Base-by-base conservation (phyloP, 1,284 basidiomycete species). In the Pholiota adiposa region DNA sequence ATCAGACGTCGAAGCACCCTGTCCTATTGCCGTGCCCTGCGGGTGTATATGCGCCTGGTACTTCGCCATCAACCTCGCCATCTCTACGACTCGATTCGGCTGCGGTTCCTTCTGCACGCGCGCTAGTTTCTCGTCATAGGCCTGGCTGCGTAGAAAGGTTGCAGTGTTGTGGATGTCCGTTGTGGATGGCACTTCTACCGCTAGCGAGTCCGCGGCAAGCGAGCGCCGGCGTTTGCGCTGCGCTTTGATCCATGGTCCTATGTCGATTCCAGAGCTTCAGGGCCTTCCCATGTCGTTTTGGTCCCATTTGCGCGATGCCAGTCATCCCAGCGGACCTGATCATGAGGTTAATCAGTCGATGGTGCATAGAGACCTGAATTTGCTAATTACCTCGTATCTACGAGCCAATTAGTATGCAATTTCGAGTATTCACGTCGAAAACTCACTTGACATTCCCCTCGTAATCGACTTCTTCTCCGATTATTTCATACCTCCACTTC, bases 61-160 rank as follows among this genome's bases (percentile, higher is more conserved):
- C 46, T 63, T 65, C 12, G 41, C 52, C 34, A 66, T 53, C 9
- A 66, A 25, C 19, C 62, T 61, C 0, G 33, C 50, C 61, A 70
- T 65, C 33, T 67, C 63, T n/a, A 58, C 59, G 36, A 65, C 62
- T 16, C 61, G 69, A 51, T 61, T 66, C 16, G 57, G 48, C n/a
- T 48, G 34, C 2, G 43, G 40, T 31, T 61, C 54, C 23, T 43
- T 41, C 34, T 51, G 54, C 9, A 53, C 63, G 1, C 46, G 44
- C 7, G 14, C 14, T 1, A 56, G 54, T 62, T 83, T 84, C 56
- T 84, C 80, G 0, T 75, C 68, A 54, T 75, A 78, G 0, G 77
- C 84, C 55, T 83, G 78, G 11, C 68, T 70, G 40, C 75, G 73
- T 1, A 78, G 70, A 29, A 71, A 69, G 0, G 82, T 83, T 27